A percentile compares a stretch with the other conserved stretches of the same genome.
Evolutionary conservation across 129 eudicot genomes (phyloP).

Genomic region (Escallonia herrerae): DNA sequence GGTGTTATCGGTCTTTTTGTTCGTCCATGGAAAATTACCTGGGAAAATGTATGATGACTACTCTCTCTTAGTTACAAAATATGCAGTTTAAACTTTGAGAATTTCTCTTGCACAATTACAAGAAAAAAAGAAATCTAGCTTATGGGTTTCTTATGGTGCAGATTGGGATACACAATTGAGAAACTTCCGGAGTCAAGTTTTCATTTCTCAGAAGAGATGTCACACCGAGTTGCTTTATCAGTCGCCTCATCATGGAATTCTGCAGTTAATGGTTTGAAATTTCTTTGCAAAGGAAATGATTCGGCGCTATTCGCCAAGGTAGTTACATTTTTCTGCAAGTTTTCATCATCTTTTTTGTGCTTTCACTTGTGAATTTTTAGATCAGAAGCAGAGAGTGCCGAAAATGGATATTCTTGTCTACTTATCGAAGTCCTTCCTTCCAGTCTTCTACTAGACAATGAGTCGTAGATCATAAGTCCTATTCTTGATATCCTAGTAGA

Average conservation of each 20-base stretch:
- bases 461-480: background rate
- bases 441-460: background rate
- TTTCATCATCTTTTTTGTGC: background rate
- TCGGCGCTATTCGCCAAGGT: slow-evolving; percentile 58
- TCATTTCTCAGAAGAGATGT: slow-evolving; percentile 52
- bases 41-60: slow-evolving; percentile 41
- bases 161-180: slow-evolving; percentile 61
- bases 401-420: background rate
- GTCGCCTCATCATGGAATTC: slow-evolving; percentile 55
- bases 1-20: slow-evolving; percentile 39
- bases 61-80: slow-evolving; percentile 10
- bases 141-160: slow-evolving; percentile 20
- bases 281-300: slow-evolving; percentile 59
- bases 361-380: background rate
- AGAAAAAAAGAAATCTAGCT: too few relatives aligned
- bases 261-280: slow-evolving; percentile 43
- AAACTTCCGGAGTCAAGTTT: slow-evolving; percentile 67
- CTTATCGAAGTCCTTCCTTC: background rate
- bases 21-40: slow-evolving; percentile 62
- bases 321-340: slow-evolving; percentile 1
- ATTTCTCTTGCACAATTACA: too few relatives aligned
- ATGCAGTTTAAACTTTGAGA: too few relatives aligned
- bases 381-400: background rate
- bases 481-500: background rate
- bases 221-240: slow-evolving; percentile 48